Evolutionary conservation across 1,284 basidiomycete species (phyloP).

Genomic region (Boletus sp.): DNA sequence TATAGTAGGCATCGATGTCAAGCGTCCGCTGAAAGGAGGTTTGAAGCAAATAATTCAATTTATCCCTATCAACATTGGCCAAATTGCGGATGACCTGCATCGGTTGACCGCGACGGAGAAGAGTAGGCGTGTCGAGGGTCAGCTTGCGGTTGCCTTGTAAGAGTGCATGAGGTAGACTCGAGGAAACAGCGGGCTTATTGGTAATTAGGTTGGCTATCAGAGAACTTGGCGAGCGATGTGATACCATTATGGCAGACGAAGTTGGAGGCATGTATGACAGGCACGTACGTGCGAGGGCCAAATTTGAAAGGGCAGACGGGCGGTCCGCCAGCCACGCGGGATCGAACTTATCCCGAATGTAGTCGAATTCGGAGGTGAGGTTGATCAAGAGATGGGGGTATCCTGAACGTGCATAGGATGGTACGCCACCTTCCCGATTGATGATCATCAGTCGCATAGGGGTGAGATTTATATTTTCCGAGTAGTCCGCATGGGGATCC

Average conservation of each 20-base stretch:
- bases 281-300: slow-evolving; percentile 86
- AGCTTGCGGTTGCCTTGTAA: slow-evolving; percentile 83
- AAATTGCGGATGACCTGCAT: slow-evolving; percentile 77
- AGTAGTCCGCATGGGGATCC: slow-evolving; percentile 35
- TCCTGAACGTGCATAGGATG: slow-evolving; percentile 94
- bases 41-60: slow-evolving; percentile 83
- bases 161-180: slow-evolving; percentile 90
- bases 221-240: slow-evolving; percentile 93
- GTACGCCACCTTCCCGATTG: slow-evolving; percentile 95
- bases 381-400: slow-evolving; percentile 97
- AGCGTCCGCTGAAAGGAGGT: slow-evolving; percentile 81
- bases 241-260: slow-evolving; percentile 95
- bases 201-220: slow-evolving; percentile 98
- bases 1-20: slow-evolving; percentile 75
- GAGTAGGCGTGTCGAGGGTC: slow-evolving; percentile 89
- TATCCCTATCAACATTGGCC: slow-evolving; percentile 68
- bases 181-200: slow-evolving; percentile 96
- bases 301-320: slow-evolving; percentile 85
- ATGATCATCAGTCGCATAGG: slow-evolving; percentile 97
- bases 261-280: slow-evolving; percentile 91
- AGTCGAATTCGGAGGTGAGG: slow-evolving; percentile 82
- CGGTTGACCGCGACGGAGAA: slow-evolving; percentile 86
- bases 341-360: slow-evolving; percentile 87
- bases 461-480: slow-evolving; percentile 70
- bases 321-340: slow-evolving; percentile 75